Percentiles rank a stretch among this genome's conserved stretches.
Conservation (phyloP, 2,329 filamentous ascomycete species). For the Xylariales sp. region DNA sequence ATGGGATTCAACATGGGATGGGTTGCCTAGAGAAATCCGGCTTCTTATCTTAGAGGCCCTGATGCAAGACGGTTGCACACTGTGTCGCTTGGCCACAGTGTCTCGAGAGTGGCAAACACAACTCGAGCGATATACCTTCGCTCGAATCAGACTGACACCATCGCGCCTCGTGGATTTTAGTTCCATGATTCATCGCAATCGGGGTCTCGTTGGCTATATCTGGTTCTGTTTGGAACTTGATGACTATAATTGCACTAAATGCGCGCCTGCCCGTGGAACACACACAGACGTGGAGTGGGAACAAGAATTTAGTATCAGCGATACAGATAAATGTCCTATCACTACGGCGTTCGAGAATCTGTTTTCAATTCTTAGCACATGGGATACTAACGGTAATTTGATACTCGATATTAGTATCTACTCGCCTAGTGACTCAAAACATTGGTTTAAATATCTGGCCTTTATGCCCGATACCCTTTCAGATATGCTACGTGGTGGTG, state of each 20-base stretch:
- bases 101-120: too few relatives aligned
- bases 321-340: too few relatives aligned
- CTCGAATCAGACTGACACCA: too few relatives aligned
- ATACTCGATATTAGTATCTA: constrained; percentile 27
- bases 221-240: constrained; percentile 24
- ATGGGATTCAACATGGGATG: too few relatives aligned
- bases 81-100: too few relatives aligned
- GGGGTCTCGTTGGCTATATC: constrained; percentile 18
- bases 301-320: constrained; percentile 2
- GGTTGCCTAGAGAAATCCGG: too few relatives aligned
- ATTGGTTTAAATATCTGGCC: constrained; percentile 24
- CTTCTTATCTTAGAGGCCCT: too few relatives aligned
- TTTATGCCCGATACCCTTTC: constrained; percentile 19
- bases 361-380: constrained; percentile 24
- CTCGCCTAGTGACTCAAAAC: constrained; percentile 25
- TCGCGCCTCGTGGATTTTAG: constrained; percentile 15
- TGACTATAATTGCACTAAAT: constrained; percentile 18
- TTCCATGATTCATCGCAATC: constrained; percentile 22
- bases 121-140: too few relatives aligned
- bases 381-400: constrained; percentile 20
- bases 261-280: background rate
- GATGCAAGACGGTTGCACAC: too few relatives aligned
- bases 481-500: too few relatives aligned
- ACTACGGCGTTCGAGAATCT: too few relatives aligned
- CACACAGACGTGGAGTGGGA: constrained; percentile 12